Evolutionary conservation across 306 rosid genomes (phyloP).

Genomic region (Prunus armeniaca): DNA sequence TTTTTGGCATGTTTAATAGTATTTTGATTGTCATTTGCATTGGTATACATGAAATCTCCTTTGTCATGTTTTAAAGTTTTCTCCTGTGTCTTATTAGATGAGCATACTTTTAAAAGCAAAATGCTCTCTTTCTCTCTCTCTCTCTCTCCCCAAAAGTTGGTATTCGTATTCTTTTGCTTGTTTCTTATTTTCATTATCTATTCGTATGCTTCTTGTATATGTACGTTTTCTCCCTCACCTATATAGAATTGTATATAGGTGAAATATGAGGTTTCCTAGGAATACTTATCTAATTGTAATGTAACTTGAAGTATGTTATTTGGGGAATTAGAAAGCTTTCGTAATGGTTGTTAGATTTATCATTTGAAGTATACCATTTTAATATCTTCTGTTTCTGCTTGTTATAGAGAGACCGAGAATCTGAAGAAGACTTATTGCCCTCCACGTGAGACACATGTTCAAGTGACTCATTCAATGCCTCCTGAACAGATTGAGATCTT

Average conservation of each 20-base stretch:
- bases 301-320: not conserved
- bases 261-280: not conserved
- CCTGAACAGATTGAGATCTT: conserved; percentile 54
- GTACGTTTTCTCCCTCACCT: not conserved
- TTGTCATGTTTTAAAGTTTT: not conserved
- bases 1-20: not conserved
- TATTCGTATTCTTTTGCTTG: too few species aligned
- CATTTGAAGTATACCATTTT: not conserved
- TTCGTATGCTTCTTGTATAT: not conserved
- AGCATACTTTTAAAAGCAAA: too few species aligned
- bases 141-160: too few species aligned
- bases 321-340: not conserved
- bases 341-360: not conserved
- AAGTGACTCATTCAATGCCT: conserved; percentile 58
- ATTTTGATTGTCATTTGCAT: not conserved
- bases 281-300: not conserved
- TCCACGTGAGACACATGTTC: conserved; percentile 43
- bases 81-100: not conserved
- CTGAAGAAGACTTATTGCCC: conserved; percentile 30
- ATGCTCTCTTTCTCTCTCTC: too few species aligned
- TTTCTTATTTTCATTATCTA: too few species aligned
- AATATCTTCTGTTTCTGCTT: not conserved
- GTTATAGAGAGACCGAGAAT: conserved; percentile 27
- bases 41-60: not conserved
- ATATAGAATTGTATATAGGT: not conserved